phyloP scores from a whole-genome alignment of 2,329 filamentous ascomycete species.

The Lachnellula hyalina region DNA sequence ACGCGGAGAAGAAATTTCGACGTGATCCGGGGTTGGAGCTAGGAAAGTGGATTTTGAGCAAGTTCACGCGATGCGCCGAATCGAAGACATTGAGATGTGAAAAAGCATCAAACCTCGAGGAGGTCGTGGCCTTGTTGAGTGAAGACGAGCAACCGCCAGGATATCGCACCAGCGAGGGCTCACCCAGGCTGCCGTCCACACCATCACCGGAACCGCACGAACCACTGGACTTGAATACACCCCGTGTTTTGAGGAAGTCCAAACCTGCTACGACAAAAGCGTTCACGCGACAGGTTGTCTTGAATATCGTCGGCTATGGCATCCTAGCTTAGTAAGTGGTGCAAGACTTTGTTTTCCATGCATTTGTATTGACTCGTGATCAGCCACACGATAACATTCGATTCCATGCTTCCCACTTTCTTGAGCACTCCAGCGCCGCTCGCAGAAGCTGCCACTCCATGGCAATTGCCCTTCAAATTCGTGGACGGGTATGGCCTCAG shows the following conservation, averaged over 20 bases:
- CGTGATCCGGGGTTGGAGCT: constrained; percentile 72
- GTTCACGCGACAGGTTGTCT: constrained; percentile 78
- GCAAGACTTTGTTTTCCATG: constrained; percentile 6
- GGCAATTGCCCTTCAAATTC: constrained; percentile 78
- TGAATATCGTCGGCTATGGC: constrained; percentile 86
- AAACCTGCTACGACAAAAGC: constrained; percentile 47
- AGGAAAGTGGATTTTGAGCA: constrained; percentile 62
- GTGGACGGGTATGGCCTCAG: constrained; percentile 78
- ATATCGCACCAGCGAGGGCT: constrained; percentile 59
- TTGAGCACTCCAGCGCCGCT: constrained; percentile 40
- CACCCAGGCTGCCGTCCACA: constrained; percentile 42
- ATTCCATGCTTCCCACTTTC: constrained; percentile 89
- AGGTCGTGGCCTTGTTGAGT: constrained; percentile 53
- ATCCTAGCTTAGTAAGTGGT: constrained; percentile 85
- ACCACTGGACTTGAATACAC: constrained; percentile 30
- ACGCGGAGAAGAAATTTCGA: constrained; percentile 71
- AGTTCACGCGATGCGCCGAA: constrained; percentile 27
- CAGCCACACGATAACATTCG: constrained; percentile 95
- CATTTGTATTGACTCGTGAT: constrained; percentile 21
- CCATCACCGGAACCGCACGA: constrained; percentile 35
- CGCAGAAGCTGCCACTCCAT: constrained; percentile 39
- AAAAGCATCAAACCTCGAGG: constrained; percentile 36
- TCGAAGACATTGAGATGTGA: constrained; percentile 32
- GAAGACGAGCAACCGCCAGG: constrained; percentile 59
- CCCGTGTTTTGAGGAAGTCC: constrained; percentile 24